These are phyloP conservation scores for Licmophora abbreviata DNA, from an alignment of 108 stramenopile genomes.

Conservation along the genomic window DNA sequence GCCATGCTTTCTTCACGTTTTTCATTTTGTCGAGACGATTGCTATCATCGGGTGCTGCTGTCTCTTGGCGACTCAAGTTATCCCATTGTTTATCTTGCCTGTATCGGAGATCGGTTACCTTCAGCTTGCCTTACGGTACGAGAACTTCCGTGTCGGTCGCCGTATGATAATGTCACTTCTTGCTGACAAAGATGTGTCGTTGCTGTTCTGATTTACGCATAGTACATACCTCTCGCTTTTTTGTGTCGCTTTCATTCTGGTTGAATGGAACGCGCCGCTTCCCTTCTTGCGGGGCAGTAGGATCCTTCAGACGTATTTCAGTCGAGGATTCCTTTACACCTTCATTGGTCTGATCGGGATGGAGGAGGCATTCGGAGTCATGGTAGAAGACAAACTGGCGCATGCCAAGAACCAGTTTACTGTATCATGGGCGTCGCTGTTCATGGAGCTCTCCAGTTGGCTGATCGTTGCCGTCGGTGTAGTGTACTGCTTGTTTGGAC, in stretches of 20 bases:
- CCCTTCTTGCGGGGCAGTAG: conserved; percentile 18
- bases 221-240: conserved; percentile 60
- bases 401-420: conserved; percentile 17
- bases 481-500: conserved; percentile 55
- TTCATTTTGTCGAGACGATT: conserved; percentile 19
- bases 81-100: conserved; percentile 25
- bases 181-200: too few relatives aligned
- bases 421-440: conserved; percentile 36
- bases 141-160: too few relatives aligned
- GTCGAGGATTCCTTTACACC: conserved; percentile 69
- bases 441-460: conserved; percentile 54
- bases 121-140: conserved; percentile 9
- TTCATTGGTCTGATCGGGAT: conserved; percentile 68
- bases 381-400: conserved; percentile 35
- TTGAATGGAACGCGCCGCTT: conserved; percentile 37
- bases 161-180: too few relatives aligned
- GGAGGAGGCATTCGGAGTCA: conserved; percentile 61
- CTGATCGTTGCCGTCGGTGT: conserved; percentile 40
- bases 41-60: conserved; percentile 14
- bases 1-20: conserved; percentile 20
- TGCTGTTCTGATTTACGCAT: too few relatives aligned
- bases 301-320: conserved; percentile 35
- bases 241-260: conserved; percentile 46
- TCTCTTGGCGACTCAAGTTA: conserved; percentile 29
- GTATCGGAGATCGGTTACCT: conserved; percentile 13